These are phyloP conservation scores for Fragilariopsis cylindrus DNA, from an alignment of 108 stramenopile species.

Conservation along the genomic window DNA sequence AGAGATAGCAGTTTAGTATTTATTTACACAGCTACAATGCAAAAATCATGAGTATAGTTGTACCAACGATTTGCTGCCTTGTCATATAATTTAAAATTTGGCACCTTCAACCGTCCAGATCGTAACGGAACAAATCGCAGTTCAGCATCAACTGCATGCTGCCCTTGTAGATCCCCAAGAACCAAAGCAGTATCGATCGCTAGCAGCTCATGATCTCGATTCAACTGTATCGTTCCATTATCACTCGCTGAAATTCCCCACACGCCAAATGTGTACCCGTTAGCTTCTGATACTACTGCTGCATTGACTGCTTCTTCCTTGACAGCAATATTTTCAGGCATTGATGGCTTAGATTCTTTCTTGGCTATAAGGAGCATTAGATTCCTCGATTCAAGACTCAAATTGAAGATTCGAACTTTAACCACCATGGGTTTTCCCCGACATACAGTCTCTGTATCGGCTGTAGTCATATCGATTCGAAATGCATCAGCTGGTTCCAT, in stretches of 20 bases:
- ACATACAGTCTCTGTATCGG: conserved; percentile 31
- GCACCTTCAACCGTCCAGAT: conserved; percentile 70
- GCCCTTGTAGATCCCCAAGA: conserved; percentile 78
- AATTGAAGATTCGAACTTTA: conserved; percentile 65
- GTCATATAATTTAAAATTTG: conserved; percentile 77
- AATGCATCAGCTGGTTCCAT: conserved; percentile 82
- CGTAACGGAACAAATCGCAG: conserved; percentile 77
- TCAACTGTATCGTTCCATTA: conserved; percentile 62
- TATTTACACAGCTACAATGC: conserved; percentile 52
- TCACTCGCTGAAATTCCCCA: conserved; percentile 73
- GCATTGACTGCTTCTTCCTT: conserved; percentile 52
- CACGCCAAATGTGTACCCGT: conserved; percentile 79
- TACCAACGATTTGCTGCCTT: conserved; percentile 65
- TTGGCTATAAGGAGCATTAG: conserved; percentile 81
- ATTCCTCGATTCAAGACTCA: conserved; percentile 66
- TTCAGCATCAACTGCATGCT: conserved; percentile 73
- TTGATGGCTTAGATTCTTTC: conserved; percentile 43
- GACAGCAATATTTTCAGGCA: conserved; percentile 12
- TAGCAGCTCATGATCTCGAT: conserved; percentile 71
- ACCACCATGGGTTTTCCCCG: conserved; percentile 72
- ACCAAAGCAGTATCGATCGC: conserved; percentile 78
- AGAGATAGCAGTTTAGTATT: not conserved
- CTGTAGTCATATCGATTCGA: conserved; percentile 58
- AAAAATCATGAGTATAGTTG: conserved; percentile 63
- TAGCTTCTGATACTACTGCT: conserved; percentile 69